phyloP scores from a whole-genome alignment of 2,329 filamentous ascomycete species.

The Amauroascus verrucosus region DNA sequence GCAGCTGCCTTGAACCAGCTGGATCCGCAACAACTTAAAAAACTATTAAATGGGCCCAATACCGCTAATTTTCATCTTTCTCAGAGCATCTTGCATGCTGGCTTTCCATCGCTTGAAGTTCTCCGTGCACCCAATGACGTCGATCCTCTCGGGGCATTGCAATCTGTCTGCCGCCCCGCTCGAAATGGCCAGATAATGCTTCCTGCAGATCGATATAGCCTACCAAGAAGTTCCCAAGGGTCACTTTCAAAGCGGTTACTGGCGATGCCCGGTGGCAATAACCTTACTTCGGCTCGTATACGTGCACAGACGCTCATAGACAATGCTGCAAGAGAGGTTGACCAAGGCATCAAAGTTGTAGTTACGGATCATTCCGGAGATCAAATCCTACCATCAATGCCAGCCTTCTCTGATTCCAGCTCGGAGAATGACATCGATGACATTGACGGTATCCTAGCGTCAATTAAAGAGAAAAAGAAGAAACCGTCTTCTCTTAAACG shows the following conservation, averaged over 20 bases:
- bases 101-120: conserved; percentile 33
- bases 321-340: conserved; percentile 33
- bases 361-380: conserved; percentile 35
- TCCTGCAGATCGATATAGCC: conserved; percentile 32
- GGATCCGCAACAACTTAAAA: conserved; percentile 31
- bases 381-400: conserved; percentile 19
- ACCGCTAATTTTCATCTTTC: conserved; percentile 36
- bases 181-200: conserved; percentile 31
- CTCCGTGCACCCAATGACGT: conserved; percentile 38
- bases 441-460: conserved; percentile 10
- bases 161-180: conserved; percentile 35
- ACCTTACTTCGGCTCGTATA: conserved; percentile 36
- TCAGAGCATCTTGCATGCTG: conserved; percentile 35
- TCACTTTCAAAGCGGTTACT: conserved; percentile 33
- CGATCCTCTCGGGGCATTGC: conserved; percentile 35
- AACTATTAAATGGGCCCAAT: conserved; percentile 26
- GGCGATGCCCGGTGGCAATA: conserved; percentile 35
- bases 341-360: conserved; percentile 32
- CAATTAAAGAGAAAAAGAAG: conserved; percentile 8
- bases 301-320: conserved; percentile 39
- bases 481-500: not conserved
- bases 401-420: conserved; percentile 15
- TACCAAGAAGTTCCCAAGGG: conserved; percentile 35
- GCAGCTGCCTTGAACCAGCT: conserved; percentile 29
- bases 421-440: conserved; percentile 28